Base-by-base conservation (phyloP, 345 rosid species). In the Isatis tinctoria region DNA sequence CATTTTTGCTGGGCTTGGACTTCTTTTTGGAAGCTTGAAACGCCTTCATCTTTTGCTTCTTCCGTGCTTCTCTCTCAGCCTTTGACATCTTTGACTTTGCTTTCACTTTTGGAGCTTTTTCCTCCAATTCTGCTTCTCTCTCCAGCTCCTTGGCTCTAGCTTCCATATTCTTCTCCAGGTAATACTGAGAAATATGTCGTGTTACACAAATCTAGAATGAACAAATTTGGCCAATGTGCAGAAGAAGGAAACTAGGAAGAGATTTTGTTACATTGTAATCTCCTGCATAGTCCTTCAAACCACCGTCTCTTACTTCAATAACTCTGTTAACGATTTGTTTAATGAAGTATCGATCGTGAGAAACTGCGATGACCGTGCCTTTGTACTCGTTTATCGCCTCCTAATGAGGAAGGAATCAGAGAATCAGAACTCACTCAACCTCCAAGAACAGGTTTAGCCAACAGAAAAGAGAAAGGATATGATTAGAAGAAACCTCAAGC, bases 71-170 rank as follows among this genome's bases (percentile, higher is more conserved):
- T 85, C 86, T 94, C 84, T 91, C 96, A 0, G 96, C 96, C 84
- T 94, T 94, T 18, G 98, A 91, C 98, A 94, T 90, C 89, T 94
- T 94, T 14, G 97, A 94, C 82, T 90, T 94, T 30, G 98, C 89
- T 78, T 94, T 94, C 28, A 81, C 78, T 86, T 94, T 94, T 7
- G 98, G 97, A 48, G 96, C 96, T 87, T 85, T 94, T 54, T 83
- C 91, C 56, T 90, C 90, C 0, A 94, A 84, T 61, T 88, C 95
- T 6, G 84, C 88, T 80, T 91, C 96, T 1, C 98, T 91, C 73
- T 87, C 96, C 5, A 94, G 83, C 70, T 77, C 92, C 28, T 60
- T 87, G 7, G 10, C 90, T 79, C 97, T 82, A 2, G 97, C 96
- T 14, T 91, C 97, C n/a, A 94, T 81, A 81, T 91, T 94, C 78